A percentile compares a stretch with the other conserved stretches of the same genome.
phyloP scores from a whole-genome alignment of 169 alveolate species.

The Plasmodium falciparum region DNA sequence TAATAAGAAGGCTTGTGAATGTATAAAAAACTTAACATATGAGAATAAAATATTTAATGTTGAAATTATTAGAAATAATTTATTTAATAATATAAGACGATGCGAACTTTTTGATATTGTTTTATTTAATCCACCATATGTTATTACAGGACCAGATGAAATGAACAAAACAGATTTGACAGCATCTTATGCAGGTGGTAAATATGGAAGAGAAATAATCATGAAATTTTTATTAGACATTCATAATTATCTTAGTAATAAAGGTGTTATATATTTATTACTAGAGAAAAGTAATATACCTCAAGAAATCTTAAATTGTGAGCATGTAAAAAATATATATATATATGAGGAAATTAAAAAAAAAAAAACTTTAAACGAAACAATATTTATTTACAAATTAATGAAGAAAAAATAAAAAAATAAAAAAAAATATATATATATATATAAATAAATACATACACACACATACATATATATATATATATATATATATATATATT shows the following conservation, averaged over 20 bases:
- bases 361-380: constrained; percentile 67
- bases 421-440: not conserved
- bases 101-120: constrained; percentile 54
- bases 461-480: not conserved
- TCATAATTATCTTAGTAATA: constrained; percentile 53
- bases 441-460: no score
- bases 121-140: constrained; percentile 74
- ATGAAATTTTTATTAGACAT: constrained; percentile 54
- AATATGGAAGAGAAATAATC: constrained; percentile 70
- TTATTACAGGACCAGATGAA: constrained; percentile 62
- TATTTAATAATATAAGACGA: constrained; percentile 41
- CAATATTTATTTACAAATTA: constrained; percentile 65
- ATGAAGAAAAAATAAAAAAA: constrained; percentile 14
- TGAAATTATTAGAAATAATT: constrained; percentile 40
- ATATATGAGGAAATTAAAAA: constrained; percentile 28
- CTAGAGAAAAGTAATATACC: constrained; percentile 61
- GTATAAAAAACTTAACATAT: constrained; percentile 28
- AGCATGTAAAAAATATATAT: constrained; percentile 15
- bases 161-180: constrained; percentile 57
- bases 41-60: constrained; percentile 46
- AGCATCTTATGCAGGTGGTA: constrained; percentile 74
- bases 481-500: no score
- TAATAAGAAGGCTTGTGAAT: constrained; percentile 53
- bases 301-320: constrained; percentile 37
- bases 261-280: constrained; percentile 56